Percentiles rank a stretch among this genome's conserved stretches.
phyloP scores from a whole-genome alignment of 148 eudicot genomes.

The Diospyros lotus region DNA sequence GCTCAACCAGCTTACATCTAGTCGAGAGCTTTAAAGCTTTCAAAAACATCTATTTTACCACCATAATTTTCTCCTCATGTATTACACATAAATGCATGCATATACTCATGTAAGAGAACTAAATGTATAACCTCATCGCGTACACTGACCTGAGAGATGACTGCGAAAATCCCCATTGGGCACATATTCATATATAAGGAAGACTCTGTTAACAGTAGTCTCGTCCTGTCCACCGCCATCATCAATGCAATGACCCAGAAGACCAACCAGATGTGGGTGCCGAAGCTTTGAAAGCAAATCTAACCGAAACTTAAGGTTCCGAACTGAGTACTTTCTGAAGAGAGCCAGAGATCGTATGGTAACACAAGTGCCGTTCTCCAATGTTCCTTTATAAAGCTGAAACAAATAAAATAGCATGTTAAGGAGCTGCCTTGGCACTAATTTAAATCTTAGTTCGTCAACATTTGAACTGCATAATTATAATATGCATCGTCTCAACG shows the following conservation, averaged over 20 bases:
- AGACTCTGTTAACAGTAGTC: constrained; percentile 37
- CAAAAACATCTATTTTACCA: not conserved
- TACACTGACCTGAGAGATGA: constrained; percentile 48
- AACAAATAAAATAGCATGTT: constrained; percentile 4
- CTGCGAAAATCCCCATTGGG: constrained; percentile 48
- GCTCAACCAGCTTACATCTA: not conserved
- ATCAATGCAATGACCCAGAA: constrained; percentile 63
- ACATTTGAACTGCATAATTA: not conserved
- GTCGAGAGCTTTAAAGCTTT: not conserved
- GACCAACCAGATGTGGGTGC: constrained; percentile 55
- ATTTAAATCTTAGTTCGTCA: not conserved
- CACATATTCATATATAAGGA: constrained; percentile 57
- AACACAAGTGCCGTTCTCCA: constrained; percentile 44
- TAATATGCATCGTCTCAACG: not conserved
- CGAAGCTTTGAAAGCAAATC: constrained; percentile 65
- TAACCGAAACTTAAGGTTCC: constrained; percentile 48
- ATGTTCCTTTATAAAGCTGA: constrained; percentile 62
- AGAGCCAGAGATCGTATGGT: constrained; percentile 48
- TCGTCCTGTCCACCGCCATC: constrained; percentile 42
- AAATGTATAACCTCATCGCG: not conserved
- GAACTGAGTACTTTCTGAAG: constrained; percentile 39
- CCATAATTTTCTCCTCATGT: not conserved
- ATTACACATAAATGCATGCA: not conserved
- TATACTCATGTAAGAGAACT: not conserved
- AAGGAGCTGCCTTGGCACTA: not conserved